phyloP scores from a whole-genome alignment of 1,139 yeast species.

The Suzukiozyma palmioleophila region DNA sequence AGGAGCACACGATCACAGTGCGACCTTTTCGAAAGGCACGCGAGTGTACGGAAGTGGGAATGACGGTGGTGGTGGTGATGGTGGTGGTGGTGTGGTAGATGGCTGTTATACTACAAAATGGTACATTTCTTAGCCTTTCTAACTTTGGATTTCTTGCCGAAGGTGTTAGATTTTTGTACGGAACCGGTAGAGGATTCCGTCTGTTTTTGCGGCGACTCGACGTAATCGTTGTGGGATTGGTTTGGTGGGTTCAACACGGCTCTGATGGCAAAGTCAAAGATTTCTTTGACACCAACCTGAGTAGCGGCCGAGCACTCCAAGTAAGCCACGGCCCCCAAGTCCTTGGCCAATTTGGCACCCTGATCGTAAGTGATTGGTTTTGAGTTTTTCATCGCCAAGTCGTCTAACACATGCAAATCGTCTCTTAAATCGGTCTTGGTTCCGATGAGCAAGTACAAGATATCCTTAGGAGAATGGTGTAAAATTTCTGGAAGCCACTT shows the following conservation, averaged over 20 bases:
- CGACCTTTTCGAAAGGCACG: too few relatives aligned
- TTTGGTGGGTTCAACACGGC: constrained; percentile 60
- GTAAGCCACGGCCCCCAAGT: constrained; percentile 69
- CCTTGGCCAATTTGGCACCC: constrained; percentile 65
- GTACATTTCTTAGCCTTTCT: constrained; percentile 46
- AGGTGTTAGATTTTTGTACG: background rate
- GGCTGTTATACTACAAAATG: constrained; percentile 41
- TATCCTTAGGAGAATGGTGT: constrained; percentile 77
- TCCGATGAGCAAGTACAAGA: constrained; percentile 75
- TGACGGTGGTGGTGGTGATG: too few relatives aligned
- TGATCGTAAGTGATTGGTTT: constrained; percentile 61
- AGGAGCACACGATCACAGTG: too few relatives aligned
- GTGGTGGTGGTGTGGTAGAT: too few relatives aligned
- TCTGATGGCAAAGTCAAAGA: constrained; percentile 77
- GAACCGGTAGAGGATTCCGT: too few relatives aligned
- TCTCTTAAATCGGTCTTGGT: constrained; percentile 85
- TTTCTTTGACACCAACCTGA: constrained; percentile 78
- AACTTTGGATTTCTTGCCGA: constrained; percentile 26
- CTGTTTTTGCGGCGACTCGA: constrained; percentile 1
- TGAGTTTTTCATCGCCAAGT: constrained; percentile 57
- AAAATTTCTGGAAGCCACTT: constrained; percentile 87
- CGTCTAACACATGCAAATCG: constrained; percentile 71
- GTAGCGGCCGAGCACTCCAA: constrained; percentile 93
- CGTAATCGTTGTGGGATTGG: background rate
- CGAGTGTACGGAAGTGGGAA: too few relatives aligned